phyloP scores from a whole-genome alignment of 345 rosid species.

The Carallia pectinifolia region DNA sequence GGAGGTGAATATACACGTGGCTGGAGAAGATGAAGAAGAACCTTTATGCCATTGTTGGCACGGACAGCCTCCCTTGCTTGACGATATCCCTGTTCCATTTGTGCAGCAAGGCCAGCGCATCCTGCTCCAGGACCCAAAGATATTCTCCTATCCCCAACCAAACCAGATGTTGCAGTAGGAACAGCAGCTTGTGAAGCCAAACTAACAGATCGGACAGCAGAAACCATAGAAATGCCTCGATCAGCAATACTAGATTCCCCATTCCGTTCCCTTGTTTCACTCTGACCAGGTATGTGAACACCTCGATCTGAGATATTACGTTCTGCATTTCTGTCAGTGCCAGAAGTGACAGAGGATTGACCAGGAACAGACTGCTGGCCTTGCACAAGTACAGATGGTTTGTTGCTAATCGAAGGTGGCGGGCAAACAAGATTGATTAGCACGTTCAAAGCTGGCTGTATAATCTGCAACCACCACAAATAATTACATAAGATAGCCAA shows the following conservation, averaged over 20 bases:
- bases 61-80: conserved; percentile 96
- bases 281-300: conserved; percentile 36
- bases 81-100: conserved; percentile 93
- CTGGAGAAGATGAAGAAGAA: conserved; percentile 92
- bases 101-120: conserved; percentile 96
- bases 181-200: conserved; percentile 57
- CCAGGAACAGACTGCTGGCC: conserved; percentile 50
- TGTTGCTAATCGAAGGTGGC: conserved; percentile 96
- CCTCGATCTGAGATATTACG: conserved; percentile 44
- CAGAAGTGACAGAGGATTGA: conserved; percentile 42
- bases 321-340: conserved; percentile 41
- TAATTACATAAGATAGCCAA: conserved; percentile 9
- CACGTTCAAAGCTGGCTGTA: conserved; percentile 92
- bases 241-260: conserved; percentile 47
- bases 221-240: conserved; percentile 37
- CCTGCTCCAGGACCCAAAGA: conserved; percentile 97
- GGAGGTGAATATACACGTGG: conserved; percentile 88
- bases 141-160: conserved; percentile 96
- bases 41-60: conserved; percentile 94
- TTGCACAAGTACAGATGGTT: conserved; percentile 53
- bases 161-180: conserved; percentile 66
- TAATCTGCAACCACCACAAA: conserved; percentile 54
- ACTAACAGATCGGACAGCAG: conserved; percentile 37
- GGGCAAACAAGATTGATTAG: conserved; percentile 95
- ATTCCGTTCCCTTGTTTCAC: conserved; percentile 53